Evolutionary conservation across 73 alveolate genomes (phyloP), one percentile per base, ranked within the genome.

Genomic region (Diophrys sp.): DNA sequence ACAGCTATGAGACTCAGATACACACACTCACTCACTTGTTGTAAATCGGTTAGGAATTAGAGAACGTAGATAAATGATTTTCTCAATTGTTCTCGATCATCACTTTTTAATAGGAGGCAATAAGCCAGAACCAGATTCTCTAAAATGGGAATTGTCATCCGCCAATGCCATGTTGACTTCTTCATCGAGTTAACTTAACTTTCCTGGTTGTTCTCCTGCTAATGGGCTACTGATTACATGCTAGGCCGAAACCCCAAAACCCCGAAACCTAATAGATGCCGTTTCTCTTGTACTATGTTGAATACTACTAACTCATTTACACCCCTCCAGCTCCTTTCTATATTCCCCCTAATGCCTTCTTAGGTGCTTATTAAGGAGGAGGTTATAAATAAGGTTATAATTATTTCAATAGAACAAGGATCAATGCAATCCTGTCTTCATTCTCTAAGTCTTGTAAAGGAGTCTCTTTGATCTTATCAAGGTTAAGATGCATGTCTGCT

Each of bases 1-100:
- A 91, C 98, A 28, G 98, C 98, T 33, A 91, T 94, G 94, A 81
- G 98, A 54, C 85, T 94, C 27, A 83, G 98, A 73, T 90, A n/a
- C n/a, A n/a, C n/a, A n/a, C n/a, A n/a, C n/a, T n/a, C n/a, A n/a
- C n/a, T n/a, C n/a, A n/a, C n/a, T n/a, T n/a, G n/a, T n/a, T n/a
- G n/a, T n/a, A 94, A 73, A 88, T 94, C 25, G 98, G 98, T 56
- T 87, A 89, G 67, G 98, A 94, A 76, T 83, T 93, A n/a, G 98
- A 89, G 54, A 31, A 81, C 33, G 75, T 87, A 14, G 93, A 80
- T 8, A 77, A 66, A 62, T 68, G 75, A 68, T 11, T 44, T n/a
- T n/a, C n/a, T n/a, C n/a, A n/a, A n/a, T n/a, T n/a, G n/a, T n/a
- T n/a, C n/a, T n/a, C n/a, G 5, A 44, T 11, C 62, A 44, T 44